A percentile compares a stretch with the other conserved stretches of the same genome.
These are phyloP conservation scores for Phylloporus sp. DNA, from an alignment of 768 basidiomycete species.

Conservation along the genomic window DNA sequence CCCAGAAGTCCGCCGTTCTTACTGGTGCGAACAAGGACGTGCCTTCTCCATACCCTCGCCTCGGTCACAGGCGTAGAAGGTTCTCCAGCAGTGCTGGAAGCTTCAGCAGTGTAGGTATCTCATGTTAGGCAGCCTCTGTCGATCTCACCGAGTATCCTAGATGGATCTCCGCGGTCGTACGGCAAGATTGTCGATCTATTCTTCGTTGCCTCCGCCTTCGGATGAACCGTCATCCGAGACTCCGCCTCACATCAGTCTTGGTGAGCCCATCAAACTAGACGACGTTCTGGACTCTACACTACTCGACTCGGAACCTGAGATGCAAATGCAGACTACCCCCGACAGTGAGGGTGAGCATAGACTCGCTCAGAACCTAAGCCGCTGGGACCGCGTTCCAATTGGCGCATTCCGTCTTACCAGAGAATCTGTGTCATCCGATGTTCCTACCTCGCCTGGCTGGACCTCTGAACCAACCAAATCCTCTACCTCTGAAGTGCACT, in stretches of 20 bases:
- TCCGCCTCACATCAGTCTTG: conserved; percentile 36
- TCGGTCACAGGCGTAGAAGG: conserved; percentile 20
- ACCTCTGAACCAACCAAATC: conserved; percentile 24
- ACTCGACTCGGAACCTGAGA: conserved; percentile 54
- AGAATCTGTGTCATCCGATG: conserved; percentile 28
- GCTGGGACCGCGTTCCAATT: conserved; percentile 76
- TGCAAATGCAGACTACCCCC: conserved; percentile 24
- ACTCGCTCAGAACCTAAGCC: conserved; percentile 48
- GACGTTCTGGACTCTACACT: conserved; percentile 77
- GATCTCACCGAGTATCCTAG: conserved; percentile 13
- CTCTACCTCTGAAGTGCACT: conserved; percentile 15
- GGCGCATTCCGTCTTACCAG: conserved; percentile 68
- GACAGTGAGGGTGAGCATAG: conserved; percentile 37
- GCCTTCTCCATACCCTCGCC: conserved; percentile 32
- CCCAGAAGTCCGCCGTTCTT: conserved; percentile 23
- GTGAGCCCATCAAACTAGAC: conserved; percentile 57
- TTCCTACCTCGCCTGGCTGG: conserved; percentile 29
- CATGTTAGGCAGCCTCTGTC: conserved; percentile 1
- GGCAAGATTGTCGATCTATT: conserved; percentile 32
- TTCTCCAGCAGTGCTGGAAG: conserved; percentile 32
- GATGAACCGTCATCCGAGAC: conserved; percentile 34
- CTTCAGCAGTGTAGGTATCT: conserved; percentile 35
- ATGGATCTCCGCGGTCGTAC: conserved; percentile 32
- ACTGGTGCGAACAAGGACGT: conserved; percentile 30
- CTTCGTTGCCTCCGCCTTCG: conserved; percentile 32